Conservation (phyloP, 768 basidiomycete species). For the Mycena latifolia region DNA sequence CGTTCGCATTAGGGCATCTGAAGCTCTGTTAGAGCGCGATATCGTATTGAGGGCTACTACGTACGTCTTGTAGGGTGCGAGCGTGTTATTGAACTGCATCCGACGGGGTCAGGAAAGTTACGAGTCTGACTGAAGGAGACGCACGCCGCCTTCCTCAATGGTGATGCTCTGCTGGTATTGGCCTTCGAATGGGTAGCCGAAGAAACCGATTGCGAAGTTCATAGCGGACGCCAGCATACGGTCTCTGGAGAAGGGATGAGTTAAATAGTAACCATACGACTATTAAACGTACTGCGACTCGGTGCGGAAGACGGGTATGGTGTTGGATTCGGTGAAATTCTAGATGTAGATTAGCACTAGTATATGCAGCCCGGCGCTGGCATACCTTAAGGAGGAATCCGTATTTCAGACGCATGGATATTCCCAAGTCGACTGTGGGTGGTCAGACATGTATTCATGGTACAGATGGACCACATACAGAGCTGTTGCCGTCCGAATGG, state of each 20-base stretch:
- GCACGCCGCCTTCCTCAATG: conserved; percentile 72
- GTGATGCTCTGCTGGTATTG: conserved; percentile 85
- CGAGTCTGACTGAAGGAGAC: conserved; percentile 36
- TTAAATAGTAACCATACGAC: neutral
- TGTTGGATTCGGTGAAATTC: conserved; percentile 71
- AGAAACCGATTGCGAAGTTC: conserved; percentile 82
- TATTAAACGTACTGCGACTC: conserved; percentile 71
- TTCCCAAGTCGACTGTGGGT: conserved; percentile 68
- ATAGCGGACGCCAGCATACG: conserved; percentile 77
- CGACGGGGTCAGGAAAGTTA: conserved; percentile 22
- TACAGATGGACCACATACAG: conserved; percentile 58
- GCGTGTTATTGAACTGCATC: conserved; percentile 82
- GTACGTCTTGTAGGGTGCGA: conserved; percentile 86
- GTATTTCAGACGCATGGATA: conserved; percentile 82
- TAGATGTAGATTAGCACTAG: conserved; percentile 37
- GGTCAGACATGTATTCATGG: neutral
- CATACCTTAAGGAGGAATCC: conserved; percentile 77
- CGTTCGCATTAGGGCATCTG: conserved; percentile 74
- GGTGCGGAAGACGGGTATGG: conserved; percentile 83
- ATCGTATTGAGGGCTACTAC: conserved; percentile 28
- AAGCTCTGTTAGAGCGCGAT: neutral
- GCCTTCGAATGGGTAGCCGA: conserved; percentile 77
- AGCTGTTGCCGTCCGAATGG: conserved; percentile 92
- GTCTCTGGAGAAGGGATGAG: conserved; percentile 56
- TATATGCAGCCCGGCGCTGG: neutral